These are phyloP conservation scores for Polygonum maritimum DNA, from an alignment of 148 eudicot species.

Conservation along the genomic window DNA sequence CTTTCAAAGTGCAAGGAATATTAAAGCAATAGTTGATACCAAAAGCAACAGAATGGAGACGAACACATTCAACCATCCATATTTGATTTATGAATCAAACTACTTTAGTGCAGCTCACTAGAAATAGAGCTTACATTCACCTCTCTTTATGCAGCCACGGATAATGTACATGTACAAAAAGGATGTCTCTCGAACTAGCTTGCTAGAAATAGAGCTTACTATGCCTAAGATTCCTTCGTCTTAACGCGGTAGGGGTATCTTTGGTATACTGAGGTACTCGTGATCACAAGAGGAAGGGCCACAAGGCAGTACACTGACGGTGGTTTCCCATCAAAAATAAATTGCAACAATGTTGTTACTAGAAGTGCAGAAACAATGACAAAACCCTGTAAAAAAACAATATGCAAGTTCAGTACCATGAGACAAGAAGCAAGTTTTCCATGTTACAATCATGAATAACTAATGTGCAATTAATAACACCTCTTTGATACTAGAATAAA, in stretches of 20 bases:
- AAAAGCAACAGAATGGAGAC: no score
- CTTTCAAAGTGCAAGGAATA: no score
- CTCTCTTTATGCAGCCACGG: neutral
- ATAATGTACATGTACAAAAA: conserved; percentile 2
- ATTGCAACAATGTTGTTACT: conserved; percentile 87
- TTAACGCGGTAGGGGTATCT: conserved; percentile 78
- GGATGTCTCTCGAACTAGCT: neutral
- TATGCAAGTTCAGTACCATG: neutral
- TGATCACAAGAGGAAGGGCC: conserved; percentile 81
- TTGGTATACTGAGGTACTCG: conserved; percentile 85
- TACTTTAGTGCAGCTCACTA: neutral
- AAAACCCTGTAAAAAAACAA: conserved; percentile 58
- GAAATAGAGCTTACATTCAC: no score
- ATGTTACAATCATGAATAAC: no score
- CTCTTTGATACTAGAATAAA: neutral
- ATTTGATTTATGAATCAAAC: neutral
- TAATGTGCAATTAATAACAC: neutral
- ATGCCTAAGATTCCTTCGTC: conserved; percentile 56
- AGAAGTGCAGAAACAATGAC: conserved; percentile 97
- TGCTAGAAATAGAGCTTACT: neutral
- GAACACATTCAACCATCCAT: neutral
- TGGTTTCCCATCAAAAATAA: conserved; percentile 75
- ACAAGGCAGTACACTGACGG: conserved; percentile 79
- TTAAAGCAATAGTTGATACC: no score
- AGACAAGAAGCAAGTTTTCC: no score